Conservation (phyloP, 371 early-diverging fungal genomes). For the Syncephalastrum monosporum region DNA sequence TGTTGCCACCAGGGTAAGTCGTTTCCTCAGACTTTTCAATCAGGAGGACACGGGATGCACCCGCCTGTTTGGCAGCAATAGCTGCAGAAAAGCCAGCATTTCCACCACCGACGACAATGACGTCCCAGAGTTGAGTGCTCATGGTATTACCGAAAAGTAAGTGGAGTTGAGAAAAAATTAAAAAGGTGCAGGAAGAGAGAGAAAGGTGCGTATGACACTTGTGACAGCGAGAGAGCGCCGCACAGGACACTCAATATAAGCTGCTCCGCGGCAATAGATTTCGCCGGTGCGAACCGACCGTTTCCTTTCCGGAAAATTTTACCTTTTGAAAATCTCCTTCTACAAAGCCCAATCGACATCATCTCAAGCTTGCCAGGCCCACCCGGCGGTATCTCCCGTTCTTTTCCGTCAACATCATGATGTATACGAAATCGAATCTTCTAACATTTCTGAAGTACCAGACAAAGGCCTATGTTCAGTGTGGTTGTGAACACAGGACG, state of each 20-base stretch:
- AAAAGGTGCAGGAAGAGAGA: slow-evolving; percentile 3
- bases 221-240: neutral
- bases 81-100: slow-evolving; percentile 21
- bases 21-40: slow-evolving; percentile 16
- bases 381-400: no score
- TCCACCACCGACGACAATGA: slow-evolving; percentile 19
- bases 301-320: no score
- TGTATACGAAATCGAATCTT: no score
- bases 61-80: slow-evolving; percentile 19
- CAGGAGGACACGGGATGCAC: slow-evolving; percentile 16
- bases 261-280: no score
- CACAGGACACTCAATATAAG: no score
- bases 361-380: no score
- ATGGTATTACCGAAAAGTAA: neutral
- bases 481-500: no score
- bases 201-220: neutral
- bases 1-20: slow-evolving; percentile 19
- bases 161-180: neutral
- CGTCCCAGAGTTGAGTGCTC: slow-evolving; percentile 8
- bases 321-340: no score
- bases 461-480: no score
- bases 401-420: no score
- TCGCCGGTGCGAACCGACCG: neutral
- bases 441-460: no score
- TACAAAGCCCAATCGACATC: no score